A percentile compares a stretch with the other conserved stretches of the same genome.
phyloP scores from a whole-genome alignment of 257 asterid species.

The Forsythia suspensa region DNA sequence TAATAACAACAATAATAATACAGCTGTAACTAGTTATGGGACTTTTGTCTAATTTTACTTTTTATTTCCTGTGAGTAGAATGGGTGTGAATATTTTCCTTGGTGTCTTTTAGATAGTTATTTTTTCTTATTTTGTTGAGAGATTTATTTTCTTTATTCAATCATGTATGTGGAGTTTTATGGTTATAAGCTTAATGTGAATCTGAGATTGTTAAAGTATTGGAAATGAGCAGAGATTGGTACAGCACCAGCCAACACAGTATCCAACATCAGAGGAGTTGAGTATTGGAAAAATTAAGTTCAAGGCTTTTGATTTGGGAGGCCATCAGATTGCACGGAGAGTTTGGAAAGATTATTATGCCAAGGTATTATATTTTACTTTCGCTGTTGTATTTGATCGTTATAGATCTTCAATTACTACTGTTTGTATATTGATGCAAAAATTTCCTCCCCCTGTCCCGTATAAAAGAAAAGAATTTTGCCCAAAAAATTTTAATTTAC shows the following conservation, averaged over 20 bases:
- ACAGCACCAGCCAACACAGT: slow-evolving; percentile 4
- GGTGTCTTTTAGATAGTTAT: not conserved
- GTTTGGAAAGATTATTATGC: slow-evolving; percentile 5
- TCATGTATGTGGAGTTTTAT: not conserved
- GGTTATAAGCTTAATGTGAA: not conserved
- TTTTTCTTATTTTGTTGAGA: not conserved
- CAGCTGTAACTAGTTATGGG: not conserved
- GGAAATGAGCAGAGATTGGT: not conserved
- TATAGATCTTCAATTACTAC: not conserved
- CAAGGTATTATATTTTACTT: not conserved
- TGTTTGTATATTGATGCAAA: not conserved
- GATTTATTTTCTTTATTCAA: not conserved
- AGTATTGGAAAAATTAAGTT: not conserved
- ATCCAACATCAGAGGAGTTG: slow-evolving; percentile 1
- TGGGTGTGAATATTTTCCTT: not conserved
- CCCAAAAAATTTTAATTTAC: not conserved
- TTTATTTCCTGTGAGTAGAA: not conserved
- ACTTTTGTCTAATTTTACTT: not conserved
- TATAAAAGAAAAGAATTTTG: not conserved
- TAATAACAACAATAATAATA: not conserved
- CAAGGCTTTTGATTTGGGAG: slow-evolving; percentile 1
- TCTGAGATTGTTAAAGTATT: not conserved
- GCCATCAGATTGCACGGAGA: not conserved
- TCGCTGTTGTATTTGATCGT: not conserved
- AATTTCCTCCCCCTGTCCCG: not conserved